Evolutionary conservation across 1,284 basidiomycete species (phyloP), one percentile per base, ranked within the genome.

Genomic region (Pascua sp.): DNA sequence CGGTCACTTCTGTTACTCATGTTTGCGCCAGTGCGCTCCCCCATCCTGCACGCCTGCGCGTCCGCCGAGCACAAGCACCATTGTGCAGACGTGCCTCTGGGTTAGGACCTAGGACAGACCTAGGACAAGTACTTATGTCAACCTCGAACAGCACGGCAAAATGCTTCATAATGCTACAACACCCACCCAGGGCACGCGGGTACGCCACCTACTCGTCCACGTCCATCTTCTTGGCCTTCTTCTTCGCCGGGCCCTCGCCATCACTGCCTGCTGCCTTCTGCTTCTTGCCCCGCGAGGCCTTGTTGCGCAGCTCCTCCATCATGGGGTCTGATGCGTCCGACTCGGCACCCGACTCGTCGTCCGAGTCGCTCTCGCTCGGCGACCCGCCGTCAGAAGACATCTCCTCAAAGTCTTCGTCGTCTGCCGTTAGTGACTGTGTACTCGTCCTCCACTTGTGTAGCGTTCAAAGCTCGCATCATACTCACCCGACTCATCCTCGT

Each of bases 401-500:
- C 24, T 87, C 89, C 63, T 86, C 77, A 82, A 98, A 98, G 79
- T 96, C 93, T 72, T 93, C 94, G 69, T 88, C 87, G 75, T 82
- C 80, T 79, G 64, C 41, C 38, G 46, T 32, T 9, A 46, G 42
- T 9, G 24, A n/a, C 60, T 9, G 18, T 5, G 40, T 24, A 44
- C 2, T 15, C 24, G 24, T 7, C n/a, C n/a, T n/a, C n/a, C n/a
- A n/a, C n/a, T n/a, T n/a, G n/a, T n/a, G n/a, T n/a, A n/a, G n/a
- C n/a, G n/a, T n/a, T n/a, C n/a, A n/a, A n/a, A n/a, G n/a, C n/a
- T n/a, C n/a, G n/a, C n/a, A n/a, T n/a, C 15, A 67, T 12, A 71
- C 85, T 77, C 71, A 86, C 91, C 91, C 65, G 89, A 87, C 70
- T 91, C 89, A 51, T 89, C 87, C 18, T 91, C 90, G 47, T 90